Base-by-base conservation (phyloP, 2,329 filamentous ascomycete genomes). In the Aspergillus aculeatinus region DNA sequence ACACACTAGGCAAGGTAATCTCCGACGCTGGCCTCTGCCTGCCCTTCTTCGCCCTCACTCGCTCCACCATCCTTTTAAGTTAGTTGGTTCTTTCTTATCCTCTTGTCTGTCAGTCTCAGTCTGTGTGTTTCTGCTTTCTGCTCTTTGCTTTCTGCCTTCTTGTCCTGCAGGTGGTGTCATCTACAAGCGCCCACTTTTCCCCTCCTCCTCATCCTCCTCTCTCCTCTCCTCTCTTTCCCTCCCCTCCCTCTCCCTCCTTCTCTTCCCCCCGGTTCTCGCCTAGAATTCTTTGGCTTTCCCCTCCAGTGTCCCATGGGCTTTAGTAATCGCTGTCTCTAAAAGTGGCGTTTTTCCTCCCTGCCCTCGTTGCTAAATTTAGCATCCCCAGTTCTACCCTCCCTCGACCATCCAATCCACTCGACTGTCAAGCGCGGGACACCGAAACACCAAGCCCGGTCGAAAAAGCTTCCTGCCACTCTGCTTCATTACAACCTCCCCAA, bases 301-400 rank as follows among this genome's bases (percentile, higher is more conserved):
- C 48, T 55, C 58, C 21, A 35, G 27, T 29, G 51, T 53, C 56
- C 50, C 35, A 44, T 53, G 47, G 57, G 60, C 21, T 55, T 62
- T 60, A 57, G 58, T 62, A 57, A 57, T 61, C 61, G 58, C 48
- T 57, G 56, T 70, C 66, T 68, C 66, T 69, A 65, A 70, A 68
- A 66, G 60, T 69, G 60, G 66, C 63, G 53, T 63, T 63, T 62
- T 63, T 57, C 56, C 52, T 51, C 50, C 51, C 59, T 55, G 44
- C 53, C 53, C 53, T 55, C 54, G 69, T 67, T 71, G 70, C 72
- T 74, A 74, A 72, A 72, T 70, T 74, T 74, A 74, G 72, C 67
- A 73, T 64, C 63, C 61, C 58, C 60, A 62, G 57, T 57, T 65
- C 50, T 39, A 51, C 63, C 61, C 63, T 68, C 67, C 31, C 48